Evolutionary conservation across 768 basidiomycete species (phyloP).

Genomic region (Boletus rubroflammeus): DNA sequence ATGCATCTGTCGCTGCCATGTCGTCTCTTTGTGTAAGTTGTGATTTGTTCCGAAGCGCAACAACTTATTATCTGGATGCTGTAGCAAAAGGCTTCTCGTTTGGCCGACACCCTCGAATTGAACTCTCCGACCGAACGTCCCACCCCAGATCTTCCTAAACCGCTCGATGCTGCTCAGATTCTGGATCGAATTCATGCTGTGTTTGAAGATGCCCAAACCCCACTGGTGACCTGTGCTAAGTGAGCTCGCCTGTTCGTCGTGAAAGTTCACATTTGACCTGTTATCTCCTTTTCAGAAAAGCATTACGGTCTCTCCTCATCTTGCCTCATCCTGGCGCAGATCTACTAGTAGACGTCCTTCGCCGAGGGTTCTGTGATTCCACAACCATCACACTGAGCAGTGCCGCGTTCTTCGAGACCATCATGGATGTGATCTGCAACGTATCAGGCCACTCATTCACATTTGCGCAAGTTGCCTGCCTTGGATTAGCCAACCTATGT

Average conservation of each 20-base stretch:
- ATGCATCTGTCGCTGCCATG: slow-evolving; percentile 83
- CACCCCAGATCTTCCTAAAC: slow-evolving; percentile 47
- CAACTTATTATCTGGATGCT: neutral
- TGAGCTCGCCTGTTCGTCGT: slow-evolving; percentile 37
- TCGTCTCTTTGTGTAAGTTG: slow-evolving; percentile 81
- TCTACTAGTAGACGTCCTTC: slow-evolving; percentile 62
- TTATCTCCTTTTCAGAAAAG: slow-evolving; percentile 51
- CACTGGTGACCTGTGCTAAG: slow-evolving; percentile 59
- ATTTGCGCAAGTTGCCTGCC: slow-evolving; percentile 70
- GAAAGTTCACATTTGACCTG: slow-evolving; percentile 4
- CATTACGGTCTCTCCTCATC: slow-evolving; percentile 64
- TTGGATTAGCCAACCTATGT: slow-evolving; percentile 82
- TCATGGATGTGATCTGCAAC: slow-evolving; percentile 65
- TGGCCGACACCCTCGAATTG: slow-evolving; percentile 49
- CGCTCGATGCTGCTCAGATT: slow-evolving; percentile 48
- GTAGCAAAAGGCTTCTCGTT: slow-evolving; percentile 78
- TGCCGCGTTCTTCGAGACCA: slow-evolving; percentile 71
- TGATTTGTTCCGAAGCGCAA: neutral
- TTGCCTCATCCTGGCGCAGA: slow-evolving; percentile 50
- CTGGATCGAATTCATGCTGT: slow-evolving; percentile 70
- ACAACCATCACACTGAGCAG: slow-evolving; percentile 50
- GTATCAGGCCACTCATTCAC: slow-evolving; percentile 54
- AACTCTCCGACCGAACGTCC: slow-evolving; percentile 62
- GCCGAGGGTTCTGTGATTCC: slow-evolving; percentile 64
- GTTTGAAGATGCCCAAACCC: slow-evolving; percentile 53